phyloP scores from a whole-genome alignment of 2,329 filamentous ascomycete species.

The Xenoacremonium recifei region DNA sequence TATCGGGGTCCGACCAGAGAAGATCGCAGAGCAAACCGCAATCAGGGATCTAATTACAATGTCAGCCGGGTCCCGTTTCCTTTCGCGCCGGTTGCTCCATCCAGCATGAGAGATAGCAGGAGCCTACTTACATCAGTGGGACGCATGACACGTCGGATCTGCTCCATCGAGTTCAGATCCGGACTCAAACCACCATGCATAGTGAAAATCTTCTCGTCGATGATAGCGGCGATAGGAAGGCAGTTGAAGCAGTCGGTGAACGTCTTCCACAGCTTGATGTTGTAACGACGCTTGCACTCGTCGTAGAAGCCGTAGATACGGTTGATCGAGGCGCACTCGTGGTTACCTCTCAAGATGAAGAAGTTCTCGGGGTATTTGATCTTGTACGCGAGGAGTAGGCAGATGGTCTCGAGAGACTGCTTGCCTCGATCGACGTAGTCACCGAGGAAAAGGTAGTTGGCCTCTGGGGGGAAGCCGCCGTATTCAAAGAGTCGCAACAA shows the following conservation, averaged over 20 bases:
- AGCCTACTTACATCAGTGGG: constrained; percentile 84
- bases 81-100: too few species aligned
- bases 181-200: constrained; percentile 98
- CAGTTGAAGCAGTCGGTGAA: constrained; percentile 99
- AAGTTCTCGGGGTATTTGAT: constrained; percentile 99
- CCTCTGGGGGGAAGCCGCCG: constrained; percentile 95
- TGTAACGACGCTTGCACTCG: constrained; percentile 98
- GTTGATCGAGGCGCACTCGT: constrained; percentile 98
- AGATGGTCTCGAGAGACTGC: constrained; percentile 98
- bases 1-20: constrained; percentile 97
- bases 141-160: constrained; percentile 98
- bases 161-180: constrained; percentile 98
- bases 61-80: too few species aligned
- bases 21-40: constrained; percentile 97
- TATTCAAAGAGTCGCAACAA: constrained; percentile 96
- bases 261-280: constrained; percentile 99
- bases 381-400: constrained; percentile 95
- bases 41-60: constrained; percentile 78
- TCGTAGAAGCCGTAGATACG: constrained; percentile 99
- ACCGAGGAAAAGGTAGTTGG: constrained; percentile 98
- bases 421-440: constrained; percentile 99
- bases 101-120: neutral
- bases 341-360: constrained; percentile 97
- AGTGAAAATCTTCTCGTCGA: constrained; percentile 99
- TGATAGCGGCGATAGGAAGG: constrained; percentile 95